A percentile compares a stretch with the other conserved stretches of the same genome.
phyloP scores from a whole-genome alignment of 768 basidiomycete genomes.

The Symmetrospora coprosmae region DNA sequence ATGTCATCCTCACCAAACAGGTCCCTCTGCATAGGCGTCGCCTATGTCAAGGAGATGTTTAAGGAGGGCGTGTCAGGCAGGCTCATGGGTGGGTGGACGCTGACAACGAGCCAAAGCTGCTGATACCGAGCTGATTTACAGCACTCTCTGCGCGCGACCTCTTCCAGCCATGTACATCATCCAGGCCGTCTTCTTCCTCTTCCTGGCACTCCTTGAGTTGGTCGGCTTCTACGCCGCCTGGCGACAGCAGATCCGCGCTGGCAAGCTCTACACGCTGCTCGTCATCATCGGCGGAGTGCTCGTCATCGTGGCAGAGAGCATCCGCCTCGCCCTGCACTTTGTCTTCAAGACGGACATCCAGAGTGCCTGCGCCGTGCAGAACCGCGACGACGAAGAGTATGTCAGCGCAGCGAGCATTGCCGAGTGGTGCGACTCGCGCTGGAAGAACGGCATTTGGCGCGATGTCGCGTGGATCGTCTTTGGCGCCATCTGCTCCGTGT shows the following conservation, averaged over 20 bases:
- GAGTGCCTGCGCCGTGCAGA: not conserved
- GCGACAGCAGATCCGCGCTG: not conserved
- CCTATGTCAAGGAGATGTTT: not conserved
- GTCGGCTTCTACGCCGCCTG: not conserved
- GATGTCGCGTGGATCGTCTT: not conserved
- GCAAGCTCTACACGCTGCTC: not conserved
- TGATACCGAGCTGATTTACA: not conserved
- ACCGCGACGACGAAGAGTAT: not conserved
- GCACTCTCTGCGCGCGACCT: not conserved
- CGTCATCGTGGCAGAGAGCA: not conserved
- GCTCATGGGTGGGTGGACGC: not conserved
- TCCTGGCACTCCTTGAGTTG: not conserved
- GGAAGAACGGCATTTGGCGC: not conserved
- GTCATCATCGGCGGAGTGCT: not conserved
- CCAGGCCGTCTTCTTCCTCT: not conserved
- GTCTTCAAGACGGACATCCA: not conserved
- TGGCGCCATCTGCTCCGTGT: not conserved
- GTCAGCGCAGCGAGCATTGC: not conserved
- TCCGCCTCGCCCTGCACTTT: not conserved
- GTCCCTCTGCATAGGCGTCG: too few relatives aligned
- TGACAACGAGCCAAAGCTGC: too few relatives aligned
- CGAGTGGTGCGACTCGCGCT: not conserved
- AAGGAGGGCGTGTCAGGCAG: not conserved
- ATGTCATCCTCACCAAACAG: too few relatives aligned
- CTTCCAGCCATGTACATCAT: not conserved